Percentiles rank a stretch among this genome's conserved stretches.
phyloP scores from a whole-genome alignment of 2,329 filamentous ascomycete genomes.

The Botrytis sinoallii region DNA sequence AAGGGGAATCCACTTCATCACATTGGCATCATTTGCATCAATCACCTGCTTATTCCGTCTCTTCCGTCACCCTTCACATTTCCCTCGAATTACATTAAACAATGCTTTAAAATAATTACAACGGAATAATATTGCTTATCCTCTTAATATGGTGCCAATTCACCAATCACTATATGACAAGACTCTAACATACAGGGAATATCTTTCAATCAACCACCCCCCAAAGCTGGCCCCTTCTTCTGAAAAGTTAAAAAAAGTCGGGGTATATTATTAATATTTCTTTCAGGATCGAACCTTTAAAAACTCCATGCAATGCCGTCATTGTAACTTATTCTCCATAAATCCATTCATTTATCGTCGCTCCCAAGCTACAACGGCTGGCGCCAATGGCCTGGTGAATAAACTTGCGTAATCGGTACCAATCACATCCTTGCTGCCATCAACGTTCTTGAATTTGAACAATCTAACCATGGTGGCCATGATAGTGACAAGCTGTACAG shows the following conservation, averaged over 20 bases:
- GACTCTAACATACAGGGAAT: neutral
- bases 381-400: slow-evolving; percentile 70
- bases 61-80: neutral
- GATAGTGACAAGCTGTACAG: slow-evolving; percentile 86
- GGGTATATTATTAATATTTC: slow-evolving; percentile 9
- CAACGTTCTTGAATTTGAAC: slow-evolving; percentile 76
- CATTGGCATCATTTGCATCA: slow-evolving; percentile 3
- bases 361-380: slow-evolving; percentile 74
- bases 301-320: slow-evolving; percentile 3
- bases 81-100: neutral
- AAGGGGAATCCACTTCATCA: neutral
- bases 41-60: neutral
- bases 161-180: neutral
- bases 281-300: neutral
- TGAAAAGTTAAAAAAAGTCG: neutral
- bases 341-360: slow-evolving; percentile 46
- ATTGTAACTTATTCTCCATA: neutral
- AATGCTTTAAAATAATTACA: neutral
- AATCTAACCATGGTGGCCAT: slow-evolving; percentile 70
- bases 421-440: slow-evolving; percentile 66
- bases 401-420: slow-evolving; percentile 67
- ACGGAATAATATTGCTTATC: neutral
- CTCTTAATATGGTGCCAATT: neutral
- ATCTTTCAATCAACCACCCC: neutral
- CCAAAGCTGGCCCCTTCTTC: neutral